phyloP scores from a whole-genome alignment of 2,329 filamentous ascomycete species.

The Capronia coronata region DNA sequence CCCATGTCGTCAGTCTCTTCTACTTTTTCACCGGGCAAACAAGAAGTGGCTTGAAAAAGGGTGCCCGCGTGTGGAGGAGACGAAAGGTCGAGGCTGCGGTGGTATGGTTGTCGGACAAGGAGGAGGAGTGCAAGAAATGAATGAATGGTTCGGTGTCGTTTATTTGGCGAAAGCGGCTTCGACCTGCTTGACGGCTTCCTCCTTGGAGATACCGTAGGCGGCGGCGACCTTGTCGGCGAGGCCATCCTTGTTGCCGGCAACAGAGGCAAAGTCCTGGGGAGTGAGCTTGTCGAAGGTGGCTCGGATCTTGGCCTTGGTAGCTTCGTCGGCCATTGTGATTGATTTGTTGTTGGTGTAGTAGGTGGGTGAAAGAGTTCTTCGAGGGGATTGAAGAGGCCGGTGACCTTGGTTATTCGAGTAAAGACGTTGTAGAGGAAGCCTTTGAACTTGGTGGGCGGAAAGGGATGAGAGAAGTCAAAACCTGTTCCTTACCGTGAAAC shows the following conservation, averaged over 20 bases:
- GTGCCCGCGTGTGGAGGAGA: not conserved
- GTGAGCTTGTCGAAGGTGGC: conserved; percentile 26
- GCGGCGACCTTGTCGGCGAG: conserved; percentile 23
- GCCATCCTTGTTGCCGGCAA: conserved; percentile 20
- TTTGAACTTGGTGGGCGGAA: not conserved
- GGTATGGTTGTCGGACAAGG: too few relatives aligned
- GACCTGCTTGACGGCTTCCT: conserved; percentile 23
- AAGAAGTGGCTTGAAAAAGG: not conserved
- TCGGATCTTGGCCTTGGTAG: conserved; percentile 21
- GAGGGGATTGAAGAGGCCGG: not conserved
- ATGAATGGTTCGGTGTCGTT: not conserved
- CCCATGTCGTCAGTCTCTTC: too few relatives aligned
- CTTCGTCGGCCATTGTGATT: conserved; percentile 25
- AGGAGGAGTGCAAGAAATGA: not conserved
- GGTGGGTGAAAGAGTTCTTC: not conserved
- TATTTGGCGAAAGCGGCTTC: conserved; percentile 19
- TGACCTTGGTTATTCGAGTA: too few relatives aligned
- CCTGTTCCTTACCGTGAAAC: conserved; percentile 1
- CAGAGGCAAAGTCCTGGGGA: conserved; percentile 23
- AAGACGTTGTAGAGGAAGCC: not conserved
- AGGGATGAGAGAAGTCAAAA: conserved; percentile 5
- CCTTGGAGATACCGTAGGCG: conserved; percentile 24
- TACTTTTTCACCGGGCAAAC: too few relatives aligned
- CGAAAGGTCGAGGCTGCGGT: not conserved
- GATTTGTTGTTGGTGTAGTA: not conserved